These are phyloP conservation scores for Colletotrichum camelliae DNA, from an alignment of 2,329 filamentous ascomycete genomes.

Conservation along the genomic window DNA sequence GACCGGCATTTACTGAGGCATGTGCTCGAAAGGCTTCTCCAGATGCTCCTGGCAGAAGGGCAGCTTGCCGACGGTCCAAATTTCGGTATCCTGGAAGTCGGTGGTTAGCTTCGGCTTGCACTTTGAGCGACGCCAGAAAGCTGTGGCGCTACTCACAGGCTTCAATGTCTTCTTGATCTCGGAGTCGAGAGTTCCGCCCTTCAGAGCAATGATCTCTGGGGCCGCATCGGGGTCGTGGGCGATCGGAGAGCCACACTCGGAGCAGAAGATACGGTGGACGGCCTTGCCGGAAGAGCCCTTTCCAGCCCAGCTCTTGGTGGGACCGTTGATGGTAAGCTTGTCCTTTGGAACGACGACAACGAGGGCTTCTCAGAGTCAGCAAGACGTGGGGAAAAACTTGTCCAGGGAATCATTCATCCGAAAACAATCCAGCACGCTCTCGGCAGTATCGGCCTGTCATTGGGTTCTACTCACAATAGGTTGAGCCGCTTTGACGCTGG, in stretches of 20 bases:
- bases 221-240: constrained; percentile 74
- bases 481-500: constrained; percentile 72
- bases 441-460: neutral
- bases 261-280: constrained; percentile 74
- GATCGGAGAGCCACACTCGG: constrained; percentile 72
- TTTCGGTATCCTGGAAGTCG: constrained; percentile 62
- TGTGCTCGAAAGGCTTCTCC: constrained; percentile 66
- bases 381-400: neutral
- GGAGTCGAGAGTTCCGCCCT: constrained; percentile 67
- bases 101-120: neutral
- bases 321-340: constrained; percentile 67
- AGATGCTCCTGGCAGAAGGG: constrained; percentile 73
- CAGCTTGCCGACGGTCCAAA: constrained; percentile 73
- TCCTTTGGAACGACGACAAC: constrained; percentile 71
- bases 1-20: constrained; percentile 56
- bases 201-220: constrained; percentile 72
- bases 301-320: constrained; percentile 68
- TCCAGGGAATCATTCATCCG: neutral
- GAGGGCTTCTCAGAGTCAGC: constrained; percentile 52
- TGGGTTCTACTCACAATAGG: constrained; percentile 60
- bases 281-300: constrained; percentile 64
- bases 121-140: neutral
- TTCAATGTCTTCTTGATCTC: constrained; percentile 73
- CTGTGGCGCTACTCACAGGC: constrained; percentile 53
- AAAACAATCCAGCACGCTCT: neutral